Base-by-base conservation (phyloP, 148 eudicot genomes). In the Rhododendron vialii region DNA sequence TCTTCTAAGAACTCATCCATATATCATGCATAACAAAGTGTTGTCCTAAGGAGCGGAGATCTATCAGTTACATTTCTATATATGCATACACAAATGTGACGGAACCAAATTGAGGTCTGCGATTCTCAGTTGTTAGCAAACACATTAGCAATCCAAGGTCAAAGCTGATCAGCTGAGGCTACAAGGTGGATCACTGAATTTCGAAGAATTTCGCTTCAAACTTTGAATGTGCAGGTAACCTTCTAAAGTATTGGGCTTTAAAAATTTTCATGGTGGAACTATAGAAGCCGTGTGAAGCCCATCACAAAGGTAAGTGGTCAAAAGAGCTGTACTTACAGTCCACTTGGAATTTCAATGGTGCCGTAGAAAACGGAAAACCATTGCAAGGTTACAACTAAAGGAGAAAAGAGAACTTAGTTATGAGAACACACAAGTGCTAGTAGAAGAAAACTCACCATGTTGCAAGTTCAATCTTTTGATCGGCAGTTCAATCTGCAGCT, bases 341-440 rank as follows among this genome's bases (percentile, higher is more conserved):
- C 99, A 88, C 89, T 92, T 10, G 93, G 86, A 77, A 96, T 90
- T 88, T 96, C 95, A 65, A 96, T 95, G 83, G 90, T 61, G 90
- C 95, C 98, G 78, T 94, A 96, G 67, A 96, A 36, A 36, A 2
- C 38, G 38, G 38, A 89, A 87, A 96, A 96, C 99, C 98, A 96
- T 82, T 96, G 99, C 91, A 93, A 65, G 55, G 95, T 96, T 81
- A 96, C 90, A 83, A 94, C 98, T 36, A 36, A 36, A 36, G 38
- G 38, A 36, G 38, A 36, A 36, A 36, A 36, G 38, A 36, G 3
- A 36, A 36, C 38, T 36, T 36, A 36, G 38, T 36, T 36, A 36
- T 36, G 38, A 36, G 38, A 36, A 36, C 38, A 36, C 38, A 36
- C 38, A 36, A 36, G 2, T 36, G 38, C 38, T 2, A 36, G 38